Conservation (phyloP, 306 rosid genomes). For the Cyclanthera cordifolia region DNA sequence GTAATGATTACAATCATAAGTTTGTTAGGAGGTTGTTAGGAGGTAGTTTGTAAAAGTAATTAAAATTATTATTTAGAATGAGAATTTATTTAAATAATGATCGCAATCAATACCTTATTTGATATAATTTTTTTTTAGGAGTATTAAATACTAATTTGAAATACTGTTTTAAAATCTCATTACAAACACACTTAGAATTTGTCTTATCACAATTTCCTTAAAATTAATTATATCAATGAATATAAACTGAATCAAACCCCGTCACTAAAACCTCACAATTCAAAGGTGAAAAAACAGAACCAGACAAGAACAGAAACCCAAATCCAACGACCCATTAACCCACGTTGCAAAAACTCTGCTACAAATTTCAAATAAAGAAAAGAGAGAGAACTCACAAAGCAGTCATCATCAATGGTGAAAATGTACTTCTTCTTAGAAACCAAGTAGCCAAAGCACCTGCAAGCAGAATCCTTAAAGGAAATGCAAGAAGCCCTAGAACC, state of each 20-base stretch:
- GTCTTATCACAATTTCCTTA: too few species aligned
- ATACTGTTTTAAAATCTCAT: too few species aligned
- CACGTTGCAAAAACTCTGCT: not conserved
- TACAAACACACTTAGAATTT: too few species aligned
- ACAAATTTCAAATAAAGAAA: not conserved
- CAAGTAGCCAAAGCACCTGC: conserved; percentile 65
- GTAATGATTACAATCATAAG: too few species aligned
- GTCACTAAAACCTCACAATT: not conserved
- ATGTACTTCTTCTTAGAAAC: conserved; percentile 72
- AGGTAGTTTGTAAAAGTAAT: too few species aligned
- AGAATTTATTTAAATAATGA: too few species aligned
- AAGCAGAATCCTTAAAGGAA: conserved; percentile 81
- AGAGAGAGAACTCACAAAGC: conserved; percentile 45
- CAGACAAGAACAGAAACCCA: not conserved
- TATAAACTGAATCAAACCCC: not conserved
- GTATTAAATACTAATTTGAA: too few species aligned
- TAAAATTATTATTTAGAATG: too few species aligned
- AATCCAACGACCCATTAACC: not conserved
- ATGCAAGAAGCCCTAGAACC: conserved; percentile 62
- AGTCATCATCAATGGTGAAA: conserved; percentile 80
- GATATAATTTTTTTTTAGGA: too few species aligned
- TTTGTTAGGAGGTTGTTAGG: too few species aligned
- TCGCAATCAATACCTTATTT: too few species aligned
- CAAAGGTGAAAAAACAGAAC: not conserved
- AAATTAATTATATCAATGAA: too few species aligned